Evolutionary conservation across 108 stramenopile species (phyloP).

Genomic region (Cylindrotheca fusiformis): DNA sequence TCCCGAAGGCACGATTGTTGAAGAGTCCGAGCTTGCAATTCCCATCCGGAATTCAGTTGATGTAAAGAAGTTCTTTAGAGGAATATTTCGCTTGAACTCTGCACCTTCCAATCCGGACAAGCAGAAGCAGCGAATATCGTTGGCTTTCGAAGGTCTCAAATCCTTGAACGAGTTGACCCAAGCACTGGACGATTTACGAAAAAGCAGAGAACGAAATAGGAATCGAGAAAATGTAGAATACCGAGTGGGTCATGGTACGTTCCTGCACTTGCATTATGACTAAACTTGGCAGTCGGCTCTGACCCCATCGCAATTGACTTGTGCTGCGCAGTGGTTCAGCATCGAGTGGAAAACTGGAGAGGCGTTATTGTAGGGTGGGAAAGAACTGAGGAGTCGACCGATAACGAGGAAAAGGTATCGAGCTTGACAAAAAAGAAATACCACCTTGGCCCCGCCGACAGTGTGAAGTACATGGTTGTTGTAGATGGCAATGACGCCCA

Average conservation of each 20-base stretch:
- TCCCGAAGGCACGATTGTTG: conserved; percentile 34
- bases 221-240: conserved; percentile 45
- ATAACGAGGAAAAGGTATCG: conserved; percentile 23
- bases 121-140: conserved; percentile 47
- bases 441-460: conserved; percentile 14
- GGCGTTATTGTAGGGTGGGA: conserved; percentile 75
- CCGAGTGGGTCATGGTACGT: conserved; percentile 51
- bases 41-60: conserved; percentile 53
- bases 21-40: conserved; percentile 41
- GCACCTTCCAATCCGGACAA: conserved; percentile 14
- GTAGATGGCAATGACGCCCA: conserved; percentile 69
- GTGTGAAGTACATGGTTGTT: conserved; percentile 52
- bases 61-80: conserved; percentile 47
- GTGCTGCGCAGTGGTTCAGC: conserved; percentile 68
- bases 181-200: conserved; percentile 37
- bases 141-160: conserved; percentile 73
- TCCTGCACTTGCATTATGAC: too few relatives aligned
- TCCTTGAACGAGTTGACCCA: conserved; percentile 63
- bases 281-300: too few relatives aligned
- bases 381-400: conserved; percentile 19
- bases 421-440: conserved; percentile 75
- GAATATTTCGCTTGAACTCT: conserved; percentile 62
- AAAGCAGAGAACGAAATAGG: conserved; percentile 22
- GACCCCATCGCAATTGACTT: too few relatives aligned
- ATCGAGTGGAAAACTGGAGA: conserved; percentile 62